Conservation (phyloP, 805 yeast species). For the Yarrowia sp. region DNA sequence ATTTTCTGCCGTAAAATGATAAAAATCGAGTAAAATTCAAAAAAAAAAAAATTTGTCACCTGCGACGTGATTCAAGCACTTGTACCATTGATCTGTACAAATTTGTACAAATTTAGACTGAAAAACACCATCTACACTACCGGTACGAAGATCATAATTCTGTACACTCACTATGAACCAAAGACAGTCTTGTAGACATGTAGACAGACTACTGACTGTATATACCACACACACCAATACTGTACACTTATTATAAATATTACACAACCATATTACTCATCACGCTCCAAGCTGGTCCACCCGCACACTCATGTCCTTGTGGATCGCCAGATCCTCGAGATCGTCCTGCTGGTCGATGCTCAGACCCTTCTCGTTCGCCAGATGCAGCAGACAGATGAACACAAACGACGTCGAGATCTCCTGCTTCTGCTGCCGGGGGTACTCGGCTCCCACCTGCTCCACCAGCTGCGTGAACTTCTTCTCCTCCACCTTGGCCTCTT, state of each 20-base stretch:
- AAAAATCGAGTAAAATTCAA: too few species aligned
- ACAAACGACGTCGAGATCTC: constrained; percentile 83
- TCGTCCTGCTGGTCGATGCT: constrained; percentile 49
- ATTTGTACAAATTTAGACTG: too few species aligned
- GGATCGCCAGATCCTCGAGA: constrained; percentile 37
- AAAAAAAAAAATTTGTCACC: too few species aligned
- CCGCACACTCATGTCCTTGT: constrained; percentile 31
- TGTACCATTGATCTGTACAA: too few species aligned
- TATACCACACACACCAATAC: not conserved
- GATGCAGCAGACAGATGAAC: constrained; percentile 76
- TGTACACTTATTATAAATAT: not conserved
- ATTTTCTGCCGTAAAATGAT: too few species aligned
- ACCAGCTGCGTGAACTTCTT: constrained; percentile 49
- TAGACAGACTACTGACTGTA: too few species aligned
- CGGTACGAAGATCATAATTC: too few species aligned
- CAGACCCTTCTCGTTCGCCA: constrained; percentile 83
- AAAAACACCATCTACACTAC: too few species aligned
- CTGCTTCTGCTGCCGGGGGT: constrained; percentile 53
- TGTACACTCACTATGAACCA: too few species aligned
- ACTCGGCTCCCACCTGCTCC: constrained; percentile 49
- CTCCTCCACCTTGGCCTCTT: constrained; percentile 28
- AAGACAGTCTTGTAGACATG: too few species aligned
- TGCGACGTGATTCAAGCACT: too few species aligned
- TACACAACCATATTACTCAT: not conserved
- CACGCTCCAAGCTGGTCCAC: constrained; percentile 17